Evolutionary conservation across 2,329 filamentous ascomycete genomes (phyloP).

Genomic region (Diplodia sapinea): DNA sequence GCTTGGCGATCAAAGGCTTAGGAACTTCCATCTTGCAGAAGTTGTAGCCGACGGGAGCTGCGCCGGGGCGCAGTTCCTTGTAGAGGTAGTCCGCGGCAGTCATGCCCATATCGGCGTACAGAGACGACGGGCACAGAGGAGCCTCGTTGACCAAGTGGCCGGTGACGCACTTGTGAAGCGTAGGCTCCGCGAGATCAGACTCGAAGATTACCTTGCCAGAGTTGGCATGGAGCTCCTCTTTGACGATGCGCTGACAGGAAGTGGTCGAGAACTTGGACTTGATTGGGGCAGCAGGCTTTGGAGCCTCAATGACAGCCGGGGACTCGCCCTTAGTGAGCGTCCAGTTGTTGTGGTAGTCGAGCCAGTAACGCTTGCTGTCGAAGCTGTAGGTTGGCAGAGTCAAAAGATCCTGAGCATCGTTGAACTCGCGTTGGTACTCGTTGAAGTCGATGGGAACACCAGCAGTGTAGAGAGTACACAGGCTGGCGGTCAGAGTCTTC

Average conservation of each 20-base stretch:
- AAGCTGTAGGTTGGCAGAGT: slow-evolving; percentile 71
- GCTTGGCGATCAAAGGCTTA: slow-evolving; percentile 70
- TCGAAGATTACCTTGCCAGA: slow-evolving; percentile 66
- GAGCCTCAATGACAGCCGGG: slow-evolving; percentile 46
- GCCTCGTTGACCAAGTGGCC: slow-evolving; percentile 73
- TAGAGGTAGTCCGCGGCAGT: slow-evolving; percentile 72
- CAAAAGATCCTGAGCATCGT: slow-evolving; percentile 63
- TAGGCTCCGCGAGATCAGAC: slow-evolving; percentile 68
- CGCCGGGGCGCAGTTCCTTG: slow-evolving; percentile 65
- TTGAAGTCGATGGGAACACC: slow-evolving; percentile 72
- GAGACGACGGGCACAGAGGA: slow-evolving; percentile 67
- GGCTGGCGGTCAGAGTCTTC: slow-evolving; percentile 65
- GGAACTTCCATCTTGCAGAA: slow-evolving; percentile 71
- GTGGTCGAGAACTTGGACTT: slow-evolving; percentile 66
- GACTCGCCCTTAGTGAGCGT: slow-evolving; percentile 70
- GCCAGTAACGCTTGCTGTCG: slow-evolving; percentile 75
- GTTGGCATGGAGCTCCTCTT: slow-evolving; percentile 67
- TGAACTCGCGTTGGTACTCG: slow-evolving; percentile 70
- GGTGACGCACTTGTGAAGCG: slow-evolving; percentile 65
- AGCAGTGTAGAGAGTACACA: slow-evolving; percentile 65
- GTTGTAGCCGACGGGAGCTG: slow-evolving; percentile 65
- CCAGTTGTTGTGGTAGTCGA: slow-evolving; percentile 75
- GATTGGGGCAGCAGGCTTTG: slow-evolving; percentile 51
- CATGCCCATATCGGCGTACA: slow-evolving; percentile 69
- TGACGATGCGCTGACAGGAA: slow-evolving; percentile 68